Evolutionary conservation across 140 eudicot species (phyloP).

Genomic region (Stevia rebaudiana): DNA sequence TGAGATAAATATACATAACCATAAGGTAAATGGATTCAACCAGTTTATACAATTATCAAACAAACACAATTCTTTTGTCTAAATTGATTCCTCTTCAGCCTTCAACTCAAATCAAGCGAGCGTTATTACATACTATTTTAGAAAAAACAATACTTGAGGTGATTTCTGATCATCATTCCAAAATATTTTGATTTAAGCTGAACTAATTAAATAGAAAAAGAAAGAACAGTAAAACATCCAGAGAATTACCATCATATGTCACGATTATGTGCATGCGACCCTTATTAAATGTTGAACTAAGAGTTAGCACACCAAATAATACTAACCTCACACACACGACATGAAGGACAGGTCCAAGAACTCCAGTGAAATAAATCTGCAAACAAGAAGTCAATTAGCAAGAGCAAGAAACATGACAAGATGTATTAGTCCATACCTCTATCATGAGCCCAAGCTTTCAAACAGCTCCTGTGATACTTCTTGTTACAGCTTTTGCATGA

Average conservation of each 20-base stretch:
- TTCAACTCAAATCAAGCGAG: not conserved
- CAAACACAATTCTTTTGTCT: not conserved
- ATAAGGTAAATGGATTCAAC: slow-evolving; percentile 7
- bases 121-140: not conserved
- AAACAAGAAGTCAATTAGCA: slow-evolving; percentile 21
- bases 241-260: not conserved
- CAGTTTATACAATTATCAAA: slow-evolving; percentile 13
- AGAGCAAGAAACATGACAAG: slow-evolving; percentile 10
- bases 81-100: not conserved
- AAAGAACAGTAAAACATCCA: not conserved
- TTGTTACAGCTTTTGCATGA: slow-evolving; percentile 81
- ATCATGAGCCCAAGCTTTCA: slow-evolving; percentile 84
- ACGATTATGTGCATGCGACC: not conserved
- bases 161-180: not conserved
- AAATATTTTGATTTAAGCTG: not conserved
- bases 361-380: slow-evolving; percentile 98
- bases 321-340: slow-evolving; percentile 88
- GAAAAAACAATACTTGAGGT: not conserved
- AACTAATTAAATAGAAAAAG: too few relatives aligned
- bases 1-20: not conserved
- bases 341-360: slow-evolving; percentile 94
- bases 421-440: slow-evolving; percentile 45
- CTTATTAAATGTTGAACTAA: slow-evolving; percentile 1
- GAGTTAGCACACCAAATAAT: slow-evolving; percentile 27
- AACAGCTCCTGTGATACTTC: slow-evolving; percentile 85